Evolutionary conservation across 495 filamentous ascomycete species (phyloP).

Genomic region (Aspergillus ostianus): DNA sequence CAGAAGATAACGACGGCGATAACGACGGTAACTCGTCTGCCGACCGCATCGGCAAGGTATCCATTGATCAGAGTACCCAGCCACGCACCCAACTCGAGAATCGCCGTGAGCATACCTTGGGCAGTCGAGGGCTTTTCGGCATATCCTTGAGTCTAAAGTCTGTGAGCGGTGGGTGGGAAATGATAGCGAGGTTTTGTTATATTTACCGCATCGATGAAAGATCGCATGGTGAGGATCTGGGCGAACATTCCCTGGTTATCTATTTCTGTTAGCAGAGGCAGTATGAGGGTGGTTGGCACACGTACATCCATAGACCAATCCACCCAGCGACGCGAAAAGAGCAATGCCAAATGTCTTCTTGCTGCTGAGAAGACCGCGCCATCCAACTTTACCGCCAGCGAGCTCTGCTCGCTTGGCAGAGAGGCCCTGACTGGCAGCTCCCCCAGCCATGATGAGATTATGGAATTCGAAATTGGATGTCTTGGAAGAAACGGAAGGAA

Average conservation of each 20-base stretch:
- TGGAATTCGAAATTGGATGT: too few species aligned
- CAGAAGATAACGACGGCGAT: conserved; percentile 69
- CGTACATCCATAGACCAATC: conserved; percentile 39
- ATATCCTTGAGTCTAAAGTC: conserved; percentile 28
- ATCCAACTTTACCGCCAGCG: conserved; percentile 27
- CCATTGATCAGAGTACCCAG: conserved; percentile 71
- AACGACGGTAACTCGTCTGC: conserved; percentile 70
- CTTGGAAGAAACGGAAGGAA: not conserved
- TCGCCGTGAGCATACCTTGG: conserved; percentile 67
- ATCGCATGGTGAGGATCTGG: conserved; percentile 34
- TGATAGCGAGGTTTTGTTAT: not conserved
- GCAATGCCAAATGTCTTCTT: conserved; percentile 35
- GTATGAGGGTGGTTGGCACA: not conserved
- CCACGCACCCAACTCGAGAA: conserved; percentile 84
- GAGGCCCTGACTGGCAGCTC: conserved; percentile 17
- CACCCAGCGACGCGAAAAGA: conserved; percentile 37
- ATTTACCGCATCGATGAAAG: conserved; percentile 29
- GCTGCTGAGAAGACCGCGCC: conserved; percentile 29
- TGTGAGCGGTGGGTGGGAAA: not conserved
- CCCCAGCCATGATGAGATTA: conserved; percentile 9
- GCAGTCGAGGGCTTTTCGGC: conserved; percentile 56
- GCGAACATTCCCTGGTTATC: conserved; percentile 44
- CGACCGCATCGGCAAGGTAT: conserved; percentile 70
- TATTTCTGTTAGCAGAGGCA: conserved; percentile 9
- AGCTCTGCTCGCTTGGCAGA: conserved; percentile 40